Percentiles rank a stretch among this genome's conserved stretches.
Conservation (phyloP, 2,329 filamentous ascomycete species). For the Diaporthe velutina region DNA sequence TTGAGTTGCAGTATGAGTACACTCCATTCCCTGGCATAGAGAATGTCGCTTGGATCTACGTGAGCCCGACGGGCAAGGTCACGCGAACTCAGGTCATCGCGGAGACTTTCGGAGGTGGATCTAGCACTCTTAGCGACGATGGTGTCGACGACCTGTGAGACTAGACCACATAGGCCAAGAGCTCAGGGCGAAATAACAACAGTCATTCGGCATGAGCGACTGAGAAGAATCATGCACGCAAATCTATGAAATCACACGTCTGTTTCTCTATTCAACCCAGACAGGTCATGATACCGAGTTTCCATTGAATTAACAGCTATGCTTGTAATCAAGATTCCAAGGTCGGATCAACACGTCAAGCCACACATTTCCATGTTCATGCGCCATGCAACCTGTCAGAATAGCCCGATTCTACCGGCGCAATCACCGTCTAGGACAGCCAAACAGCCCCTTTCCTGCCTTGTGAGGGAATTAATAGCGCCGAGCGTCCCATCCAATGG, state of each 20-base stretch:
- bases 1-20: slow-evolving; percentile 67
- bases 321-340: background rate
- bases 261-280: background rate
- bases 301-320: background rate
- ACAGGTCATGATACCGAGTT: background rate
- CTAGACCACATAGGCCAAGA: background rate
- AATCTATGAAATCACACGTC: background rate
- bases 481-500: background rate
- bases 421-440: background rate
- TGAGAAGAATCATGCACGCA: background rate
- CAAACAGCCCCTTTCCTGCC: slow-evolving; percentile 5
- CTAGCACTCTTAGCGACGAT: slow-evolving; percentile 62
- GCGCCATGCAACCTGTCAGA: background rate
- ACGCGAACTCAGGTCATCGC: slow-evolving; percentile 64
- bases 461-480: background rate
- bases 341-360: background rate
- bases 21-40: slow-evolving; percentile 62
- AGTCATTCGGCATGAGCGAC: background rate
- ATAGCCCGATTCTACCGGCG: background rate
- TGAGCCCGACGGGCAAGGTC: slow-evolving; percentile 60
- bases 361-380: background rate
- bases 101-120: slow-evolving; percentile 65
- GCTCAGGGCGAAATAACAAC: background rate
- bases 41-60: slow-evolving; percentile 61
- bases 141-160: slow-evolving; percentile 40